Evolutionary conservation across 2,329 filamentous ascomycete species (phyloP).

Genomic region (Zymoseptoria crescenta): DNA sequence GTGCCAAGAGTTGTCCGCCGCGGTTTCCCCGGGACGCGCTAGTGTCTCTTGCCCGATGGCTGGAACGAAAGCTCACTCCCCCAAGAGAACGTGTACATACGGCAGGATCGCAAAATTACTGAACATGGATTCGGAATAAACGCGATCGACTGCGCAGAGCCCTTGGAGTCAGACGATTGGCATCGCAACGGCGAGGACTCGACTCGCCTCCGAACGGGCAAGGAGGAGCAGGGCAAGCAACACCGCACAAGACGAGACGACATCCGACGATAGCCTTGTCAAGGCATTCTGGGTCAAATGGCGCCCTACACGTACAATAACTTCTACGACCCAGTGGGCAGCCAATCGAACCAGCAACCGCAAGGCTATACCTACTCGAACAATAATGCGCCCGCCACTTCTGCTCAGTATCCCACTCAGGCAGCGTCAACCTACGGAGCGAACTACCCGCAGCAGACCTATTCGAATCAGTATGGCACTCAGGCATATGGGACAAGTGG

Average conservation of each 20-base stretch:
- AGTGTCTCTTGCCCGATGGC: background rate
- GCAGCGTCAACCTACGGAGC: slow-evolving; percentile 10
- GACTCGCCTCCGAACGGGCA: background rate
- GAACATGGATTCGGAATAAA: background rate
- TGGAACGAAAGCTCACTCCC: background rate
- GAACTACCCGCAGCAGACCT: slow-evolving; percentile 10
- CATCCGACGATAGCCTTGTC: background rate
- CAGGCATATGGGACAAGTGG: slow-evolving; percentile 17
- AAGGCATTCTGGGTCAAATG: slow-evolving; percentile 9
- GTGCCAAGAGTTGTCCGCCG: background rate
- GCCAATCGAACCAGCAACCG: slow-evolving; percentile 22
- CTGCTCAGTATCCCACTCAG: slow-evolving; percentile 12
- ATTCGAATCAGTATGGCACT: slow-evolving; percentile 11
- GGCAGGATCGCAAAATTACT: background rate
- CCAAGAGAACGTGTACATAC: background rate
- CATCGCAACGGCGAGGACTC: background rate
- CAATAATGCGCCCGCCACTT: slow-evolving; percentile 5
- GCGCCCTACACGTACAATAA: slow-evolving; percentile 24
- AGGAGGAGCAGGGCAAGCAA: background rate
- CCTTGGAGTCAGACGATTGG: background rate
- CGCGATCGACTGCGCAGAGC: background rate
- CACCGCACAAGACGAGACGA: background rate
- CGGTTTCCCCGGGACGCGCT: background rate
- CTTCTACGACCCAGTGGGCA: slow-evolving; percentile 29
- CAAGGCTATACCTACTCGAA: slow-evolving; percentile 16